These are phyloP conservation scores for Alternaria gaisen DNA, from an alignment of 2,329 filamentous ascomycete genomes.

Conservation along the genomic window DNA sequence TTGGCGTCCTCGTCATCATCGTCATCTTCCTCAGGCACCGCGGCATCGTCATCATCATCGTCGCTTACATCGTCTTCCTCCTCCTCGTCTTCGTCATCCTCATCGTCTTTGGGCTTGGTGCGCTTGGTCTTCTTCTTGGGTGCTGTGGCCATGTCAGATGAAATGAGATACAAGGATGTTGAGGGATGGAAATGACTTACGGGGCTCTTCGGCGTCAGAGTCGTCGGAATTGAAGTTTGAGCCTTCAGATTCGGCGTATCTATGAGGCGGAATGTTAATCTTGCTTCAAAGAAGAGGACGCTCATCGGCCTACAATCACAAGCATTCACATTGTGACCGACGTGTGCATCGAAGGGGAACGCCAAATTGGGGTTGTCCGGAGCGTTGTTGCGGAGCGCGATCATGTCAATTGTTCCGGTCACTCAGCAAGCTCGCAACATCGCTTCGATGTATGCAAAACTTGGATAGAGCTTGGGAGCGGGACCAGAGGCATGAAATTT, in stretches of 20 bases:
- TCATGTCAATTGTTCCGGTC: neutral
- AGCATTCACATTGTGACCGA: neutral
- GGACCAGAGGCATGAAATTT: slow-evolving; percentile 21
- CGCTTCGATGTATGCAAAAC: slow-evolving; percentile 19
- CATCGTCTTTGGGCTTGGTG: slow-evolving; percentile 41
- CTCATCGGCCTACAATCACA: no score
- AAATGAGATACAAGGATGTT: neutral
- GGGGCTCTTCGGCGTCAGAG: slow-evolving; percentile 48
- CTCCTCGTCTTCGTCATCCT: slow-evolving; percentile 43
- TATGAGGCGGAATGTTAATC: slow-evolving; percentile 32
- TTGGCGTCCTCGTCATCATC: slow-evolving; percentile 47
- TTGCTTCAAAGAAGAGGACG: neutral
- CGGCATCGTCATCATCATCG: slow-evolving; percentile 14
- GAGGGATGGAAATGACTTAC: slow-evolving; percentile 30
- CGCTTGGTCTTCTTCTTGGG: slow-evolving; percentile 49
- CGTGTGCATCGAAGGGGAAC: neutral
- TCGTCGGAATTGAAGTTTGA: slow-evolving; percentile 50
- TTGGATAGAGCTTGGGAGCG: slow-evolving; percentile 23
- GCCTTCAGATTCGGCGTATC: slow-evolving; percentile 50
- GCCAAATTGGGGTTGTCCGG: neutral
- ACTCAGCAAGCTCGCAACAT: slow-evolving; percentile 26
- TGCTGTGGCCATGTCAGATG: slow-evolving; percentile 26
- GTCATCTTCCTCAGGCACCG: slow-evolving; percentile 38
- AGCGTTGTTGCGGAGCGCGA: neutral
- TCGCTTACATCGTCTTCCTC: slow-evolving; percentile 35